Conservation (phyloP, 78 protist species). For the Pigoraptor vietnamica region DNA sequence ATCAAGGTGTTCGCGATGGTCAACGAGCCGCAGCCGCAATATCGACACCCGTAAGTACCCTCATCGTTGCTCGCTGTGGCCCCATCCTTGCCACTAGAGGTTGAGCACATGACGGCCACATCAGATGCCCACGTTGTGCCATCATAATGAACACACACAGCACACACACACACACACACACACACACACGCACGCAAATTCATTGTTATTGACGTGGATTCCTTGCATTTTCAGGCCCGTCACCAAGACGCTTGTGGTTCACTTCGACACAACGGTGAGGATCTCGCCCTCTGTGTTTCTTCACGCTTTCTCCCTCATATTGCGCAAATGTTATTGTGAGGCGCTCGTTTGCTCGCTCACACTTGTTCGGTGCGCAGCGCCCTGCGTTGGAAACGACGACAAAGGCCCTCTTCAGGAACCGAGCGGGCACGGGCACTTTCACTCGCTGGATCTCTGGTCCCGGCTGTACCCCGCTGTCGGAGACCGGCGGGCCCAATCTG, state of each 20-base stretch:
- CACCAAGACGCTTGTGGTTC: not conserved
- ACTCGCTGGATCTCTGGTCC: not conserved
- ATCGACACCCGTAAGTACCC: not conserved
- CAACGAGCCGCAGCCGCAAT: not conserved
- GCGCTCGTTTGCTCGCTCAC: not conserved
- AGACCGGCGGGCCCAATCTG: not conserved
- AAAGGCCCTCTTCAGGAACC: not conserved
- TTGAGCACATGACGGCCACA: too few species aligned
- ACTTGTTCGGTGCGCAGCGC: not conserved
- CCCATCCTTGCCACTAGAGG: too few species aligned
- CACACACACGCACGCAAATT: too few species aligned
- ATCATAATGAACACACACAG: too few species aligned
- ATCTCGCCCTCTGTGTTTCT: not conserved
- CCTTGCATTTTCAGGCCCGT: too few species aligned
- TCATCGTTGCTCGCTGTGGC: too few species aligned
- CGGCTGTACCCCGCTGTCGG: not conserved
- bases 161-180: too few species aligned
- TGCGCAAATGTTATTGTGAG: not conserved
- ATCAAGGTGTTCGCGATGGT: not conserved
- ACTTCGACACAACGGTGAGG: not conserved
- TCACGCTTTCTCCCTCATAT: not conserved
- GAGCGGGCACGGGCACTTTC: not conserved
- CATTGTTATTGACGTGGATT: too few species aligned
- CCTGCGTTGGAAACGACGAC: not conserved
- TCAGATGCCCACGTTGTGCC: too few species aligned